Evolutionary conservation across 805 yeast species (phyloP).

Genomic region (Isabelozyma heimii): DNA sequence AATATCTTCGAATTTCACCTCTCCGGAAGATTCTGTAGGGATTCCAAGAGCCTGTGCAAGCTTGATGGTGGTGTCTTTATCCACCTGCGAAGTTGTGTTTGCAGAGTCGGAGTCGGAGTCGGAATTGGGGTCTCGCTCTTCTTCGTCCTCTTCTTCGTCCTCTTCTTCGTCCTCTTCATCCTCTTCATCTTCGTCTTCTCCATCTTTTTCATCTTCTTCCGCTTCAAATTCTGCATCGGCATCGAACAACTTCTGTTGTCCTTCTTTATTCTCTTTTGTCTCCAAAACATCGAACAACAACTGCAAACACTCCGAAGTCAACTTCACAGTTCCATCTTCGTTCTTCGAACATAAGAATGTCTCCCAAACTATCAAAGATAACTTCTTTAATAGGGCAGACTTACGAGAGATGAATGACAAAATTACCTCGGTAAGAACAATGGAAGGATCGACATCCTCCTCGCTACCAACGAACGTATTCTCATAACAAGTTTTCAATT

Average conservation of each 20-base stretch:
- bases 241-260: slow-evolving; percentile 74
- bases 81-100: slow-evolving; percentile 18
- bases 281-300: slow-evolving; percentile 35
- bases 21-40: slow-evolving; percentile 44
- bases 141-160: slow-evolving; percentile 17
- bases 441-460: slow-evolving; percentile 26
- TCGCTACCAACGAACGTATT: slow-evolving; percentile 35
- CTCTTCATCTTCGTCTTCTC: slow-evolving; percentile 24
- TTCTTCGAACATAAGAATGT: slow-evolving; percentile 30
- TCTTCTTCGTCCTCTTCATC: slow-evolving; percentile 21
- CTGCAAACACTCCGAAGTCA: slow-evolving; percentile 31
- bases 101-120: slow-evolving; percentile 6
- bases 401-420: slow-evolving; percentile 44
- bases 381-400: slow-evolving; percentile 33
- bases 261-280: slow-evolving; percentile 76
- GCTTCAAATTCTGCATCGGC: slow-evolving; percentile 41
- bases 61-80: slow-evolving; percentile 54
- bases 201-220: slow-evolving; percentile 19
- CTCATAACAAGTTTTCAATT: slow-evolving; percentile 61
- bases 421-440: slow-evolving; percentile 41
- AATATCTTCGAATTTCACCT: slow-evolving; percentile 41
- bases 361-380: slow-evolving; percentile 41
- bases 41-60: slow-evolving; percentile 72
- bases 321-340: slow-evolving; percentile 20
- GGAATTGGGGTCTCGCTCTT: slow-evolving; percentile 6